Evolutionary conservation across 2,329 filamentous ascomycete genomes (phyloP), one percentile per base, ranked within the genome.

Genomic region (Trichoderma brevicompactum): DNA sequence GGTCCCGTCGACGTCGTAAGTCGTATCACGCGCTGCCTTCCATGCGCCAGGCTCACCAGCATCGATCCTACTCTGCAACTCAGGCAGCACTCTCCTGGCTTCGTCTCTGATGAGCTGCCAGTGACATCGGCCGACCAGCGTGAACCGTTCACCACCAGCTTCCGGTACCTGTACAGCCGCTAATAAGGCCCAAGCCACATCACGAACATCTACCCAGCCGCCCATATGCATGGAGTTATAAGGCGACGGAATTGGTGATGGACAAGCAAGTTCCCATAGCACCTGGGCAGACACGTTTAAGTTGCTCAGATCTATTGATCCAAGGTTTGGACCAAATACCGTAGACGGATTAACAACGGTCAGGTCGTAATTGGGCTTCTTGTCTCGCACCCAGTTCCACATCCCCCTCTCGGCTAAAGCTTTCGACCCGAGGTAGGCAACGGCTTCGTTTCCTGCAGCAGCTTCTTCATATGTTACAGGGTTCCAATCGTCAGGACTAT

Each of bases 351-450:
- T 36, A 15, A 59, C 43, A 7, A 19, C 19, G 12, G 36, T 28
- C 13, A 49, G 10, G 7, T 32, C 36, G 12, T 32, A 62, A 1
- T 5, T 9, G 12, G 32, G 82, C 9, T 68, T 54, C 6, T 70
- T 65, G 23, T 65, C 65, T 7, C 40, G 23, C 56, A 72, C 64
- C 53, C 69, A 73, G 2, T 85, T 79, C 89, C 89, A 91, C 2
- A 87, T 87, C 1, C 87, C 85, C 66, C 82, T 84, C 72, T 91
- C 89, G 1, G 87, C 88, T 67, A 92, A 88, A 1, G 83, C 85
- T 54, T 74, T 72, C 13, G 69, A 70, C 5, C 66, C 70, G 7
- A 66, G 68, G 58, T 73, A 74, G 9, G 66, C 71, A 7, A 65
- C 65, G 7, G 63, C 64, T 2, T 60, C 66, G 19, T 67, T 55